Percentiles rank a stretch among this genome's conserved stretches.
Evolutionary conservation across 1,284 basidiomycete species (phyloP).

Genomic region (Malassezia obtusa): DNA sequence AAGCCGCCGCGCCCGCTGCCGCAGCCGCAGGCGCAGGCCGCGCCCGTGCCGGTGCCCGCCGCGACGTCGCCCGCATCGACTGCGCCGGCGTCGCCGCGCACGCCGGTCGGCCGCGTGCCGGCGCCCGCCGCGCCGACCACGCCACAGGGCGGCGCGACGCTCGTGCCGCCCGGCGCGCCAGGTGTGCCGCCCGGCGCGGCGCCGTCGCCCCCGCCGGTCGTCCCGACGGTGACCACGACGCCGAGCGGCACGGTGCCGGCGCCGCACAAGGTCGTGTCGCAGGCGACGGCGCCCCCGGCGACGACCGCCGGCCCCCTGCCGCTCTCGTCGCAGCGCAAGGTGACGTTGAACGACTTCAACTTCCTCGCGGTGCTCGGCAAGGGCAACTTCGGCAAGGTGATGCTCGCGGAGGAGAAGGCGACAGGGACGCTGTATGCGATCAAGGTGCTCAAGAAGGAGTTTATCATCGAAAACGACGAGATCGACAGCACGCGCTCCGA

Average conservation of each 20-base stretch:
- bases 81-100: not conserved
- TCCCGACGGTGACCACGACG: not conserved
- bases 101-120: not conserved
- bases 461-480: conserved; percentile 99
- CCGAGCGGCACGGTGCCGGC: not conserved
- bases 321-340: conserved; percentile 61
- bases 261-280: conserved; percentile 14
- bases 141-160: conserved; percentile 5
- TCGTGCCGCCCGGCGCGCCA: too few species aligned
- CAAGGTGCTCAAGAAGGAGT: conserved; percentile 99
- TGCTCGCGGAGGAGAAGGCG: conserved; percentile 97
- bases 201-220: not conserved
- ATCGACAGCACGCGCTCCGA: conserved; percentile 99
- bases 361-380: conserved; percentile 97
- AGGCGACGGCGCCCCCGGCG: conserved; percentile 2
- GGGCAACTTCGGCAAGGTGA: conserved; percentile 99
- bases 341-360: conserved; percentile 96
- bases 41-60: not conserved
- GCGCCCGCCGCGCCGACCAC: conserved; percentile 19
- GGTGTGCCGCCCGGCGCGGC: too few species aligned
- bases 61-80: not conserved
- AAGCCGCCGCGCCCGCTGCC: conserved; percentile 1
- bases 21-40: not conserved
- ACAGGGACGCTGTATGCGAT: conserved; percentile 86
- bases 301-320: not conserved